Conservation (phyloP, 148 eudicot species). For the Chenopodium album region DNA sequence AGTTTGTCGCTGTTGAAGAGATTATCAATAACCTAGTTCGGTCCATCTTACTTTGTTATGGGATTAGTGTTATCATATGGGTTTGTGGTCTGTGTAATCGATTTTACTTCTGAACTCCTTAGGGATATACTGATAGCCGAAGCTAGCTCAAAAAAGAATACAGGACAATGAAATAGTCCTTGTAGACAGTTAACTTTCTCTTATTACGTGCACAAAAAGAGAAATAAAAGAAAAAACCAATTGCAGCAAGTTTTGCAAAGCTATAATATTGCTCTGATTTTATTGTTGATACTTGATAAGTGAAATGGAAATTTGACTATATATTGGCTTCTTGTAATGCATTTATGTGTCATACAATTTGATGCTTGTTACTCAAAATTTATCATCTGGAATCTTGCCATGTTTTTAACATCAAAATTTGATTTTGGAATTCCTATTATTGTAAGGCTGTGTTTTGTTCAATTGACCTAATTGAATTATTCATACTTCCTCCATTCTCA, state of each 20-base stretch:
- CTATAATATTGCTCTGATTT: neutral
- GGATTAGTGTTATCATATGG: slow-evolving; percentile 10
- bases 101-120: neutral
- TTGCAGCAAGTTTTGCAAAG: neutral
- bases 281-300: neutral
- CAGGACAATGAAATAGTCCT: neutral
- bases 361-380: neutral
- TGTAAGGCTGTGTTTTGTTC: too few species aligned
- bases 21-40: slow-evolving; percentile 26
- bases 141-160: neutral
- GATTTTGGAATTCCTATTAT: too few species aligned
- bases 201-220: neutral
- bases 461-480: too few species aligned
- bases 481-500: too few species aligned
- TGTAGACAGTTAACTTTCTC: slow-evolving; percentile 3
- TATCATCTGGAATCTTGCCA: too few species aligned
- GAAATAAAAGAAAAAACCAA: neutral
- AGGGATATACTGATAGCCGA: neutral
- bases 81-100: slow-evolving; percentile 13
- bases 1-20: slow-evolving; percentile 8
- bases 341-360: neutral
- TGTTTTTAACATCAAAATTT: too few species aligned
- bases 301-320: neutral
- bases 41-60: slow-evolving; percentile 14
- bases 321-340: neutral